Evolutionary conservation across 257 asterid genomes (phyloP).

Genomic region (Ligustrum vulgare): DNA sequence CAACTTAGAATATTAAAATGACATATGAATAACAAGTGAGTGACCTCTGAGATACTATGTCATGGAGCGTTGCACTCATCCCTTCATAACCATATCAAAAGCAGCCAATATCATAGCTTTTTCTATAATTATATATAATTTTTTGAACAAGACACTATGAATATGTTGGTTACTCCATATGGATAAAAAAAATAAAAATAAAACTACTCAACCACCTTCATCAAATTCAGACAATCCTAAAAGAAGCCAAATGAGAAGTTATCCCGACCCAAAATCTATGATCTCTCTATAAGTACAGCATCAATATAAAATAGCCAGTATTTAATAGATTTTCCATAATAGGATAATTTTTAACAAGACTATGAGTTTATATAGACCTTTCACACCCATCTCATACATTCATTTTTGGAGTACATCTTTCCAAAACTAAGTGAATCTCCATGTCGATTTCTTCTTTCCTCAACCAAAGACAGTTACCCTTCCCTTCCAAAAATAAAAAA

Average conservation of each 20-base stretch:
- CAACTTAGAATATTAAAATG: too few species aligned
- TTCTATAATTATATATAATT: background rate
- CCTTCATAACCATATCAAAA: background rate
- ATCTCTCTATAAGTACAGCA: too few species aligned
- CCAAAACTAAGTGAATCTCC: background rate
- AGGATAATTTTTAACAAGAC: too few species aligned
- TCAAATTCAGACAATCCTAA: background rate
- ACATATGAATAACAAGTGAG: too few species aligned
- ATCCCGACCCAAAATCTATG: background rate
- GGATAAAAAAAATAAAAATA: background rate
- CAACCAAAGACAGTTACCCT: background rate
- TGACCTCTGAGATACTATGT: too few species aligned
- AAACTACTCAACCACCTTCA: background rate
- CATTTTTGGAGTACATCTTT: background rate
- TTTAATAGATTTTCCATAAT: too few species aligned
- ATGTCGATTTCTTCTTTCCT: background rate
- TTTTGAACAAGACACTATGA: background rate
- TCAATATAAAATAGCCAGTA: too few species aligned
- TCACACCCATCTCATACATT: background rate
- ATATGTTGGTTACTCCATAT: background rate
- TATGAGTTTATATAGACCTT: background rate
- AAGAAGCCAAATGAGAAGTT: background rate
- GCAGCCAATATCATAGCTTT: background rate
- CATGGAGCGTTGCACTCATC: too few species aligned
- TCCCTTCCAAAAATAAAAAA: background rate